Evolutionary conservation across 148 eudicot genomes (phyloP).

Genomic region (Rhododendron griersonianum): DNA sequence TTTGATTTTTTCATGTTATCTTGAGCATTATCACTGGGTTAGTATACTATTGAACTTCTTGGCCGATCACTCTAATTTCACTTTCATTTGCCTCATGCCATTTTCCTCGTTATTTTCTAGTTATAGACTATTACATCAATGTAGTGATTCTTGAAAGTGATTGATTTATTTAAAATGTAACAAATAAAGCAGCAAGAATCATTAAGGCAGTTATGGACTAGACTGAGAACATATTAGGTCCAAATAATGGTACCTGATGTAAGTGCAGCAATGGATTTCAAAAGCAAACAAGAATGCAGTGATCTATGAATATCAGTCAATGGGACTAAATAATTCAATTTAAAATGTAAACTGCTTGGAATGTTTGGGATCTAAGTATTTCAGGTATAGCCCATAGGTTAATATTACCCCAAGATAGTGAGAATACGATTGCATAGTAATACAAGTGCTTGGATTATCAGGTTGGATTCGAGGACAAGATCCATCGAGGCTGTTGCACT

Average conservation of each 20-base stretch:
- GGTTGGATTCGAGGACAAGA: constrained; percentile 93
- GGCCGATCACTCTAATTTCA: background rate
- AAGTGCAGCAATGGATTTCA: background rate
- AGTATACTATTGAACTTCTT: background rate
- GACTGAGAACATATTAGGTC: background rate
- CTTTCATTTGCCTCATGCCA: background rate
- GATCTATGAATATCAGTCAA: background rate
- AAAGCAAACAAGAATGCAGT: background rate
- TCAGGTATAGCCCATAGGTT: background rate
- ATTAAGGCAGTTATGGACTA: background rate
- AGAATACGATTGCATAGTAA: background rate
- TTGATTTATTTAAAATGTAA: background rate
- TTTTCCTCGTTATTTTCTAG: background rate
- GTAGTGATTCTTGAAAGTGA: constrained; percentile 1
- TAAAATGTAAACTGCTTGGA: background rate
- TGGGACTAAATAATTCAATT: background rate
- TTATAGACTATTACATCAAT: background rate
- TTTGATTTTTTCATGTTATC: background rate
- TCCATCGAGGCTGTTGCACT: constrained; percentile 81
- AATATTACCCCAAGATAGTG: background rate
- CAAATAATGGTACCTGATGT: background rate
- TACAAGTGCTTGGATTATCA: constrained; percentile 25
- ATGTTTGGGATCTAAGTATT: background rate
- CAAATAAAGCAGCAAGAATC: constrained; percentile 1
- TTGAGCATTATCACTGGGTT: background rate